These are phyloP conservation scores for Benincasa hispida DNA, from an alignment of 306 rosid species.

Conservation along the genomic window DNA sequence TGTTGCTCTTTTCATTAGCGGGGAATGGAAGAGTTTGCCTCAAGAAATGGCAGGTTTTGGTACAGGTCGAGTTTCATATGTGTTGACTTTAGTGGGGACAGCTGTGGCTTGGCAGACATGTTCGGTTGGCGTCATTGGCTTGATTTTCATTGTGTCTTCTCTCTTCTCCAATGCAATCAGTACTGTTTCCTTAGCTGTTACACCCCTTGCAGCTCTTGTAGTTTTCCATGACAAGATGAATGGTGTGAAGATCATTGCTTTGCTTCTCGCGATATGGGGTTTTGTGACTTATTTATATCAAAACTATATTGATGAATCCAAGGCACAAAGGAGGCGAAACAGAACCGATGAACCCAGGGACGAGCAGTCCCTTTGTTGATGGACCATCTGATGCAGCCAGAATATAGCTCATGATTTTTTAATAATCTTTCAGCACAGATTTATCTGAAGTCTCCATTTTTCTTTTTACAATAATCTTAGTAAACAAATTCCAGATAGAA, in stretches of 20 bases:
- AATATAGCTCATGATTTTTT: not conserved
- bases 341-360: constrained; percentile 11
- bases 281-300: constrained; percentile 62
- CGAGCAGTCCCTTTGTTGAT: constrained; percentile 13
- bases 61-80: constrained; percentile 48
- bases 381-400: not conserved
- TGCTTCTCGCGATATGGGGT: constrained; percentile 90
- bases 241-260: constrained; percentile 67
- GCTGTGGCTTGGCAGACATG: constrained; percentile 82
- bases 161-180: constrained; percentile 89
- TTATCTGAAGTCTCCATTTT: not conserved
- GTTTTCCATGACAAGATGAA: constrained; percentile 76
- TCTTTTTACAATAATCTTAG: not conserved
- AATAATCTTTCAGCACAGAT: not conserved
- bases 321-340: constrained; percentile 22
- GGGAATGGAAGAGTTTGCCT: constrained; percentile 63
- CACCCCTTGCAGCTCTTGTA: constrained; percentile 71
- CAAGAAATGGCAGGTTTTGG: constrained; percentile 53
- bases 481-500: not conserved
- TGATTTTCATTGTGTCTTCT: constrained; percentile 74
- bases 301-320: constrained; percentile 61
- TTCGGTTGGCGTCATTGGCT: constrained; percentile 83
- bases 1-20: constrained; percentile 65
- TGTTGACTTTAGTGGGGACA: constrained; percentile 63
- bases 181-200: constrained; percentile 69